A percentile compares a stretch with the other conserved stretches of the same genome.
These are phyloP conservation scores for Fusarium sp. DNA, from an alignment of 2,329 filamentous ascomycete genomes.

Conservation along the genomic window DNA sequence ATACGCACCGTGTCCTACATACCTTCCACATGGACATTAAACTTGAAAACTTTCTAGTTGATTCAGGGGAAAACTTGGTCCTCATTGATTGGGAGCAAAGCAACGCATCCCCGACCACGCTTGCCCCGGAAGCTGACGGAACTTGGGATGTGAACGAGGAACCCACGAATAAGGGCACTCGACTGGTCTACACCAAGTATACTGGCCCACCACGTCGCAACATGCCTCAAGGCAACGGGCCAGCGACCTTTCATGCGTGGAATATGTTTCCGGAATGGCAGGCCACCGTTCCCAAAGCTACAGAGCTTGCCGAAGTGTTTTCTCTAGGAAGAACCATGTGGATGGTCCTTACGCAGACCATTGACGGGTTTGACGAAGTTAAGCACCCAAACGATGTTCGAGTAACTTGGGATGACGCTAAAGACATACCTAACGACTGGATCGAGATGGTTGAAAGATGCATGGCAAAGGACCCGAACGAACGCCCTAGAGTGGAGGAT, in stretches of 20 bases:
- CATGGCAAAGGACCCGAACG: neutral
- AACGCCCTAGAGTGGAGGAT: neutral
- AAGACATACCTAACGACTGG: neutral
- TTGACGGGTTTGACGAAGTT: neutral
- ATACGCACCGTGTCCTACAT: neutral
- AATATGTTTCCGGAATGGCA: neutral
- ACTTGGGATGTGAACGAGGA: neutral
- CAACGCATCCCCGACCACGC: neutral
- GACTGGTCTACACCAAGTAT: neutral
- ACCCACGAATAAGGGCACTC: neutral
- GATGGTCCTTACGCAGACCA: neutral
- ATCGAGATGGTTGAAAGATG: neutral
- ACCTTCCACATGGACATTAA: constrained; percentile 4
- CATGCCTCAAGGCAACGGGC: neutral
- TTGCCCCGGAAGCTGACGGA: neutral
- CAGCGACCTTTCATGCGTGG: neutral
- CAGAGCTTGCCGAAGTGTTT: neutral
- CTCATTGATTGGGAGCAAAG: neutral
- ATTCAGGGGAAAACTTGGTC: neutral
- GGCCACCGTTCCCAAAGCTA: neutral
- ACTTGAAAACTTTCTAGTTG: neutral
- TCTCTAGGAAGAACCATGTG: constrained; percentile 1
- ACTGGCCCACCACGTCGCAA: neutral
- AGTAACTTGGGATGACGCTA: neutral
- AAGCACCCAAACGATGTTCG: neutral